phyloP scores from a whole-genome alignment of 257 asterid genomes.

The Verbena officinalis region DNA sequence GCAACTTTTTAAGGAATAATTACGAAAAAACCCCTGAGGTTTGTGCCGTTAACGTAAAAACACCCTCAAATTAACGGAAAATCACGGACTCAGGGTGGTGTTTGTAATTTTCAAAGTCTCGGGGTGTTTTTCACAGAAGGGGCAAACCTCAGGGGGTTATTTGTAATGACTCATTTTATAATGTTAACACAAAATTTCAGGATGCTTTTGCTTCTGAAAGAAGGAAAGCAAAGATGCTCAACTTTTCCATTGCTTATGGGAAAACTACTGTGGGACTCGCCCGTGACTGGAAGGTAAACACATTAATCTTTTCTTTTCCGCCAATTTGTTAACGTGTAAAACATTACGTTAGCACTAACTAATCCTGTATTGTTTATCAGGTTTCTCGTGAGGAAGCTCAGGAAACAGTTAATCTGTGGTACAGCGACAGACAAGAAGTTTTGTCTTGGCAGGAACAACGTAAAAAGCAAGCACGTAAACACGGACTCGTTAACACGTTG shows the following conservation, averaged over 20 bases:
- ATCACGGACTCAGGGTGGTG: too few species aligned
- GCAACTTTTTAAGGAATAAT: too few species aligned
- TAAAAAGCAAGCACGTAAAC: conserved; percentile 63
- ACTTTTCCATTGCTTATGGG: conserved; percentile 97
- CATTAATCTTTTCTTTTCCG: conserved; percentile 10
- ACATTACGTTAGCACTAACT: conserved; percentile 4
- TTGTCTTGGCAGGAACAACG: conserved; percentile 81
- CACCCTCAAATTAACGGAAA: too few species aligned
- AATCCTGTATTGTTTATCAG: conserved; percentile 46
- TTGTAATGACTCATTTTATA: too few species aligned
- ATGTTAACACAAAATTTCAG: conserved; percentile 40
- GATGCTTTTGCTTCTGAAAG: conserved; percentile 97
- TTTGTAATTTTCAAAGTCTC: too few species aligned
- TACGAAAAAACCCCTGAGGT: too few species aligned
- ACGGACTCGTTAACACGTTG: conserved; percentile 64
- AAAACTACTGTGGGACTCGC: conserved; percentile 88
- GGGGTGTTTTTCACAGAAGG: too few species aligned
- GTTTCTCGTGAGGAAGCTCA: conserved; percentile 93
- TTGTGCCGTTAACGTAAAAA: too few species aligned
- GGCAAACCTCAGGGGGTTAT: too few species aligned
- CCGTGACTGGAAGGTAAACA: conserved; percentile 95
- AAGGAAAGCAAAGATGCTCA: conserved; percentile 99
- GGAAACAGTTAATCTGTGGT: conserved; percentile 92
- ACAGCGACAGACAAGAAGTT: conserved; percentile 92
- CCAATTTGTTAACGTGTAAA: not conserved